Evolutionary conservation across 805 yeast species (phyloP).

Genomic region (Spathaspora hagerdaliae): DNA sequence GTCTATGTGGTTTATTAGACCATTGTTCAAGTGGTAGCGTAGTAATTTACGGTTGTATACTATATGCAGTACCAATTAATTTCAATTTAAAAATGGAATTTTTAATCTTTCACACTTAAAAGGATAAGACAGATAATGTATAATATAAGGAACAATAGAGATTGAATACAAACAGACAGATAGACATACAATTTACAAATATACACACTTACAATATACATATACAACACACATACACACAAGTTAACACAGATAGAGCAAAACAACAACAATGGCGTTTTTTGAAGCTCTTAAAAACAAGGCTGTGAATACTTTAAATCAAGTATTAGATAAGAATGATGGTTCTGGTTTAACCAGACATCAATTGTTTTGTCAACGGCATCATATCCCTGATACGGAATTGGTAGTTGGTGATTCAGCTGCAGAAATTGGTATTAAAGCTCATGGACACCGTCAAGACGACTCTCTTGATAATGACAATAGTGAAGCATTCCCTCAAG

Average conservation of each 20-base stretch:
- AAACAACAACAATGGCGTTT: conserved; percentile 39
- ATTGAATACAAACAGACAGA: no score
- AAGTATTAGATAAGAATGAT: conserved; percentile 39
- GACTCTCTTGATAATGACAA: conserved; percentile 7
- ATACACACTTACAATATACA: no score
- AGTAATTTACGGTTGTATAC: no score
- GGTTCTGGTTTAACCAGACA: conserved; percentile 51
- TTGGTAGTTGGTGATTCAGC: conserved; percentile 58
- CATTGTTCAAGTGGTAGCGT: no score
- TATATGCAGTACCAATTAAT: no score
- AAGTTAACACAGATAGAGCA: neutral
- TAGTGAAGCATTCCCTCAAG: conserved; percentile 46
- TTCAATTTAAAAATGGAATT: no score
- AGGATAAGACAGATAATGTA: no score
- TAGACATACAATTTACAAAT: no score
- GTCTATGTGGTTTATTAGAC: no score
- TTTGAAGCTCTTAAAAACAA: conserved; percentile 44
- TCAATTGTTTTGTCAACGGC: conserved; percentile 64
- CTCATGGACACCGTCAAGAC: conserved; percentile 18
- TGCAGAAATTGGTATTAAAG: conserved; percentile 48
- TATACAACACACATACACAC: neutral
- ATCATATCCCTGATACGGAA: conserved; percentile 71
- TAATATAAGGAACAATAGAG: no score
- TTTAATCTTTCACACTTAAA: no score
- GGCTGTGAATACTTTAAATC: conserved; percentile 44